phyloP scores from a whole-genome alignment of 2,329 filamentous ascomycete species.

The Daldinia sp. region DNA sequence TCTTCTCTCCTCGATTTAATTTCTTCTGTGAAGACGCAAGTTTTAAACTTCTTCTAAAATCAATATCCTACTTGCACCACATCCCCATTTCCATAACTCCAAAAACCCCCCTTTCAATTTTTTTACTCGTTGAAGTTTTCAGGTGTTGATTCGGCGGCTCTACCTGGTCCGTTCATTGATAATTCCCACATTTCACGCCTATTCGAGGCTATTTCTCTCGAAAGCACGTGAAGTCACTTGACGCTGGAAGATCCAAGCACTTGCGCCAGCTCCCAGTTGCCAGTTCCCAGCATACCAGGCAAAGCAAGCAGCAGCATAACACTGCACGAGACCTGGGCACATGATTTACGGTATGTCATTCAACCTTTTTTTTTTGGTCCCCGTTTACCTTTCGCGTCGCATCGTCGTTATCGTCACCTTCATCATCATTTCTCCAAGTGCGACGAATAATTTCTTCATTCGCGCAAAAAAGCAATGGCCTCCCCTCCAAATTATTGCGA shows the following conservation, averaged over 20 bases:
- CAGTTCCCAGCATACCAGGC: no score
- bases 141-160: conserved; percentile 36
- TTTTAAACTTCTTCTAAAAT: conserved; percentile 24
- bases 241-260: conserved; percentile 44
- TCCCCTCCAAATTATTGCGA: conserved; percentile 14
- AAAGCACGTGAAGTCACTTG: conserved; percentile 48
- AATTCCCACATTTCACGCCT: conserved; percentile 43
- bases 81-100: conserved; percentile 13
- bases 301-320: no score
- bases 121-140: conserved; percentile 29
- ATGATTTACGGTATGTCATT: conserved; percentile 44
- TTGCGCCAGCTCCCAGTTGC: conserved; percentile 20
- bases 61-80: conserved; percentile 24
- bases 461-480: conserved; percentile 6
- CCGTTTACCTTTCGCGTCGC: conserved; percentile 4
- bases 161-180: conserved; percentile 35
- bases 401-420: conserved; percentile 3
- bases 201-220: conserved; percentile 43
- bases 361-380: conserved; percentile 8
- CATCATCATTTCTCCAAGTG: not conserved
- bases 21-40: conserved; percentile 30
- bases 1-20: conserved; percentile 38
- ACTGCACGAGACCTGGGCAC: conserved; percentile 44
- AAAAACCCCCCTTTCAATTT: conserved; percentile 11
- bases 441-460: not conserved